Conservation (phyloP, 2,329 filamentous ascomycete genomes). For the Blastomyces percursus region DNA sequence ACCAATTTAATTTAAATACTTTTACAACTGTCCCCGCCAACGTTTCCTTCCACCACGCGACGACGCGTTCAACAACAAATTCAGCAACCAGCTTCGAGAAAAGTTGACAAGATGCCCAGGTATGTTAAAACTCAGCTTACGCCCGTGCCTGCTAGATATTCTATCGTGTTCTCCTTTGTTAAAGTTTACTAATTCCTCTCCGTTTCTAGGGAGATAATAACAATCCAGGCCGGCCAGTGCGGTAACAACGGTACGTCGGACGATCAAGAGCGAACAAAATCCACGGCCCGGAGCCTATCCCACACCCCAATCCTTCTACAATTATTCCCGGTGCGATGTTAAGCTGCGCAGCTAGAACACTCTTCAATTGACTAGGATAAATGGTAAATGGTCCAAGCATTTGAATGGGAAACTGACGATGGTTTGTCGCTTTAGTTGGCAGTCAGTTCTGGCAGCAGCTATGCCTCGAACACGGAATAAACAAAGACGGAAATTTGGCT, state of each 20-base stretch:
- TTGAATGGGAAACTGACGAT: constrained; percentile 26
- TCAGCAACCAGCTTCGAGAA: constrained; percentile 4
- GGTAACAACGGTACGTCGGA: constrained; percentile 85
- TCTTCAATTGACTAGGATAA: no score
- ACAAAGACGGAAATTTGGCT: constrained; percentile 90
- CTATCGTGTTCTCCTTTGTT: not conserved
- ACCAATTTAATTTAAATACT: not conserved
- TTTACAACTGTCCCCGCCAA: not conserved
- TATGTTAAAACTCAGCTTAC: constrained; percentile 13
- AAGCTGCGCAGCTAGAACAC: not conserved
- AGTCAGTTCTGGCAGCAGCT: constrained; percentile 99
- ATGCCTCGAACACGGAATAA: constrained; percentile 96
- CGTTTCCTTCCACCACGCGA: constrained; percentile 3
- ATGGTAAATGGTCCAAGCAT: not conserved
- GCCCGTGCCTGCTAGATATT: not conserved
- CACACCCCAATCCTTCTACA: not conserved
- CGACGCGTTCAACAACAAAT: constrained; percentile 18
- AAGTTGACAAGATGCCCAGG: constrained; percentile 31
- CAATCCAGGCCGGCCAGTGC: constrained; percentile 96
- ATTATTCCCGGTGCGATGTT: not conserved
- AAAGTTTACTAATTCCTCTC: constrained; percentile 5
- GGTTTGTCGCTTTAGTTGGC: constrained; percentile 52
- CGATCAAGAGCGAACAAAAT: not conserved
- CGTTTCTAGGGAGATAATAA: constrained; percentile 81
- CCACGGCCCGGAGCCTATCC: not conserved